Base-by-base conservation (phyloP, 2,329 filamentous ascomycete genomes). In the Neonectria sp. region DNA sequence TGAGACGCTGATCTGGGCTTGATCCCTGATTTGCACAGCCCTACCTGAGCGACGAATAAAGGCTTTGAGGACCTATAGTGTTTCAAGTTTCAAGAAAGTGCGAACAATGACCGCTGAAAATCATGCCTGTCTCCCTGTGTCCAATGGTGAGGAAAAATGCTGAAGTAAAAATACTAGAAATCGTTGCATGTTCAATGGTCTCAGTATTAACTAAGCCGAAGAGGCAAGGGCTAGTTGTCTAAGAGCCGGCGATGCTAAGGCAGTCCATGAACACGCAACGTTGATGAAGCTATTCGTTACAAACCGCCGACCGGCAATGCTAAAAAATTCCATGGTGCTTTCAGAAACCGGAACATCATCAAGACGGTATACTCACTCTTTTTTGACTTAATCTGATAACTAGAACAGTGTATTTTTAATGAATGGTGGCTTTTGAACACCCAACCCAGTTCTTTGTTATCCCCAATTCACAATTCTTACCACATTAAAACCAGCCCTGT, bases 231-330 rank as follows among this genome's bases (percentile, higher is more conserved):
- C 13, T 4, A 15, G 5, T 3, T 37, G 35, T 11, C 13, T 15
- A 15, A 37, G 13, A 17, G 35, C 13, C 1, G 6, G 11, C 11
- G 13, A 15, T 6, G 12, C 12, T 6, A 8, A 35, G 4, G 33
- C 11, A 2, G 4, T 37, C n/a, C 37, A 15, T n/a, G 6, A n/a
- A 0, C 2, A n/a, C 6, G 15, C 15, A 3, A 40, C 3, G 15
- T 1, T 6, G 11, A 33, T 37, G 35, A 17, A 13, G 13, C 15
- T 17, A 3, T 37, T 17, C 15, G 35, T 37, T 31, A 4, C 2
- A 31, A 31, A 21, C 21, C 31, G 1, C 37, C 13, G n/a, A 40
- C 15, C 7, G 37, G 37, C 17, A 40, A n/a, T n/a, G 6, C 7
- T 6, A 4, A 7, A n/a, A 4, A 40, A 17, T 40, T 40, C 6